Evolutionary conservation across 2,329 filamentous ascomycete species (phyloP).

Genomic region (Anthostomella pinea): DNA sequence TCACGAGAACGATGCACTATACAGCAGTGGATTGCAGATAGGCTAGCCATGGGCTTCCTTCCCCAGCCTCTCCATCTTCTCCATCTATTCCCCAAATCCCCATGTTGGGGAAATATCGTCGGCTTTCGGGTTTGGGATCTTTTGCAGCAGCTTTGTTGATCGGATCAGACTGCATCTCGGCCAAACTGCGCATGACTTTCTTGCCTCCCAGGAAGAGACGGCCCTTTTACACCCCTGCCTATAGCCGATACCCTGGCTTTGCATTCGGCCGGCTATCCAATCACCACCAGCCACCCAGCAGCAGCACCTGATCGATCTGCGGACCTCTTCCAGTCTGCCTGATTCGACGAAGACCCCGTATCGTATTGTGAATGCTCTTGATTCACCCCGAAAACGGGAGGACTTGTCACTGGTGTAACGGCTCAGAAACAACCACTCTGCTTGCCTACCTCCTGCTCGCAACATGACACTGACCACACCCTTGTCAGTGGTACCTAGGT

Average conservation of each 20-base stretch:
- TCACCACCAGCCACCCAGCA: conserved; percentile 18
- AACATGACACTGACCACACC: no score
- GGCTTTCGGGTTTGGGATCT: conserved; percentile 14
- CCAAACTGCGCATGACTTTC: conserved; percentile 27
- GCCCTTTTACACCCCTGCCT: conserved; percentile 30
- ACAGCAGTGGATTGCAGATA: background rate
- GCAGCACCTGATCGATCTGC: conserved; percentile 18
- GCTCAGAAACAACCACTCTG: conserved; percentile 6
- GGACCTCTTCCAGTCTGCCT: conserved; percentile 24
- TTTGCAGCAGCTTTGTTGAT: conserved; percentile 18
- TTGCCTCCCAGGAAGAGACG: conserved; percentile 24
- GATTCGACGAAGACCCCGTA: conserved; percentile 24
- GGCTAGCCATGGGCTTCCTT: background rate
- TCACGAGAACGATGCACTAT: conserved; percentile 1
- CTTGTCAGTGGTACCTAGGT: no score
- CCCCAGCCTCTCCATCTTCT: conserved; percentile 14
- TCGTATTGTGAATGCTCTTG: conserved; percentile 17
- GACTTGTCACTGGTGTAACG: conserved; percentile 19
- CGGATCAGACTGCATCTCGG: conserved; percentile 23
- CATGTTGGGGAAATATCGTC: conserved; percentile 14
- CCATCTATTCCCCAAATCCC: conserved; percentile 24
- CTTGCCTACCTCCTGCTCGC: background rate
- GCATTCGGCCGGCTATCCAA: conserved; percentile 24
- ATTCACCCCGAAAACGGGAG: conserved; percentile 14
- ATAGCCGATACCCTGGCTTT: conserved; percentile 23